A percentile compares a stretch with the other conserved stretches of the same genome.
These are phyloP conservation scores for Heliocybe sulcata DNA, from an alignment of 1,284 basidiomycete genomes.

Conservation along the genomic window DNA sequence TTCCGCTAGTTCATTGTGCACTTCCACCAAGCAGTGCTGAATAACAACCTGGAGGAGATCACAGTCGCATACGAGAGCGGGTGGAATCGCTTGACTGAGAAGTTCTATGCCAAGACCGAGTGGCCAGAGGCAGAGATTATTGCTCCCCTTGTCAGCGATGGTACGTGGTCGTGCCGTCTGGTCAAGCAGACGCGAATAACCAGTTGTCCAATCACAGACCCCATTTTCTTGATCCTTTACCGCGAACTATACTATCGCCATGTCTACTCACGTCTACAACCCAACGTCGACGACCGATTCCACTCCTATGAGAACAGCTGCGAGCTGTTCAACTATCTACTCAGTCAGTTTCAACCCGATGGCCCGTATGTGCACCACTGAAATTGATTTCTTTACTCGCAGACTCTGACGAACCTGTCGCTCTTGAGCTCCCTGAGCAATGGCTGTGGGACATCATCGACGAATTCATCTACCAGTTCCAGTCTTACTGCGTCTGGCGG, in stretches of 20 bases:
- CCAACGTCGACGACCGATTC: conserved; percentile 96
- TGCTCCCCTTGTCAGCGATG: conserved; percentile 89
- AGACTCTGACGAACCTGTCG: conserved; percentile 93
- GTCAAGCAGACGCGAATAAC: neutral
- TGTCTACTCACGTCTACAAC: conserved; percentile 92
- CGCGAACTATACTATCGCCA: conserved; percentile 93
- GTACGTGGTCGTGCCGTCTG: conserved; percentile 32
- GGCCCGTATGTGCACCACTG: neutral
- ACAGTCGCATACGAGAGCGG: conserved; percentile 91
- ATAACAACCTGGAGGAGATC: conserved; percentile 86
- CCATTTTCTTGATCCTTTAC: conserved; percentile 94
- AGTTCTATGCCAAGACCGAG: conserved; percentile 90
- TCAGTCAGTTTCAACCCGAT: conserved; percentile 43
- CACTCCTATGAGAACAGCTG: conserved; percentile 99
- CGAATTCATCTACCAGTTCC: conserved; percentile 99
- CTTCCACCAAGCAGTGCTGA: conserved; percentile 83
- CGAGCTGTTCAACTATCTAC: conserved; percentile 95
- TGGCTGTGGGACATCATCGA: conserved; percentile 99
- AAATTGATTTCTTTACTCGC: neutral
- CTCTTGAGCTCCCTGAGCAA: conserved; percentile 89
- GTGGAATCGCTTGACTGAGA: conserved; percentile 95
- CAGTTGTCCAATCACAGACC: conserved; percentile 42
- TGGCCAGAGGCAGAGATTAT: conserved; percentile 98
- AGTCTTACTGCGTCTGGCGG: conserved; percentile 91
- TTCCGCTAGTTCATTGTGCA: conserved; percentile 75